Evolutionary conservation across 805 yeast genomes (phyloP).

Genomic region (Groenewaldozyma salmanticensis): DNA sequence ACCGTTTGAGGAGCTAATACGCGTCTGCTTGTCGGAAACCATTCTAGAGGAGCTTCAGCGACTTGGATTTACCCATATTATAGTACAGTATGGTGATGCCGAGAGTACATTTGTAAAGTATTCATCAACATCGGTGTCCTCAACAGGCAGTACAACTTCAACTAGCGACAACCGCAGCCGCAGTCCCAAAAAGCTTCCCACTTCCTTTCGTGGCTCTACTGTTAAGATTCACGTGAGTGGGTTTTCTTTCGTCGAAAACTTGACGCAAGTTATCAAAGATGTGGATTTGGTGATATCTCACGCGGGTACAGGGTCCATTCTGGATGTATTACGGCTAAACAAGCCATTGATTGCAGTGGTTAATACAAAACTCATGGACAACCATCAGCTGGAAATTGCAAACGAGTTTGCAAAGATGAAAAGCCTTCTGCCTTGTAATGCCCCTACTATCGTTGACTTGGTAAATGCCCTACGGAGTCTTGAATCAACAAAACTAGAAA

Average conservation of each 20-base stretch:
- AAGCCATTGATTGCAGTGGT: conserved; percentile 61
- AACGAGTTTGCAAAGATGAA: conserved; percentile 32
- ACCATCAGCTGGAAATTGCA: conserved; percentile 78
- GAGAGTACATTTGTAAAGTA: conserved; percentile 19
- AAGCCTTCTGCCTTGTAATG: neutral
- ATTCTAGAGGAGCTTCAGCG: conserved; percentile 31
- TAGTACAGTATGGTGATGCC: conserved; percentile 53
- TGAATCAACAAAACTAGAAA: neutral
- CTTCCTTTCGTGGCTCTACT: neutral
- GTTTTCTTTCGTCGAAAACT: conserved; percentile 36
- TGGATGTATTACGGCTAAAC: conserved; percentile 55
- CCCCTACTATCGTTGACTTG: neutral
- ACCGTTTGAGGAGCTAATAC: conserved; percentile 55
- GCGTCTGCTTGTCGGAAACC: conserved; percentile 28
- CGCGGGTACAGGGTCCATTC: conserved; percentile 85
- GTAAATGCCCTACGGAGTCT: neutral
- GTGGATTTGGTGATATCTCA: conserved; percentile 70
- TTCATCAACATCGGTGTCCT: conserved; percentile 4
- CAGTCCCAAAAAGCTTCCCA: neutral
- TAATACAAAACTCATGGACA: conserved; percentile 68
- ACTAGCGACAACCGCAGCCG: no score
- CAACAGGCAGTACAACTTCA: neutral
- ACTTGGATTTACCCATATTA: conserved; percentile 33
- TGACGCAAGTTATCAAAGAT: conserved; percentile 32
- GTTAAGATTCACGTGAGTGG: conserved; percentile 29